A percentile compares a stretch with the other conserved stretches of the same genome.
Evolutionary conservation across 768 basidiomycete species (phyloP).

Genomic region (Asterophora parasitica): DNA sequence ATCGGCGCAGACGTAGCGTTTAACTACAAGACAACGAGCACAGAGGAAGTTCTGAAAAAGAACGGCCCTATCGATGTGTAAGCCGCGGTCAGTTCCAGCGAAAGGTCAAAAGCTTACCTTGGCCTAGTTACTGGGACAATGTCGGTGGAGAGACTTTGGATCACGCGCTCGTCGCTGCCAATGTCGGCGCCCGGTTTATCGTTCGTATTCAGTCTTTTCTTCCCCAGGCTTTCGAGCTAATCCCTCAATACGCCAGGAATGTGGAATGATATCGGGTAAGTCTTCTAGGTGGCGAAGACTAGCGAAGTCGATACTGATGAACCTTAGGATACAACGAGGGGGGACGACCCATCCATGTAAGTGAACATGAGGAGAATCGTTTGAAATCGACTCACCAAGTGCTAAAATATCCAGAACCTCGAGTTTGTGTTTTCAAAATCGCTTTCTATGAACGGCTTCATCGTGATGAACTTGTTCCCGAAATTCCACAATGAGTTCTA

Average conservation of each 20-base stretch:
- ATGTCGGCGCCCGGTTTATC: slow-evolving; percentile 43
- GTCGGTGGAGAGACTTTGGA: slow-evolving; percentile 61
- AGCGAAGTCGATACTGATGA: neutral
- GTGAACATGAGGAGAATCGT: neutral
- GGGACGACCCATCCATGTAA: slow-evolving; percentile 24
- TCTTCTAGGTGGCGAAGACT: too few species aligned
- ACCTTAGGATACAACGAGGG: slow-evolving; percentile 29
- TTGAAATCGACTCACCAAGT: neutral
- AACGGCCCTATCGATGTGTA: slow-evolving; percentile 50
- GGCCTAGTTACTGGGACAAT: slow-evolving; percentile 47
- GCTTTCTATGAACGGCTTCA: slow-evolving; percentile 35
- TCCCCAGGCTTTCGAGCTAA: neutral
- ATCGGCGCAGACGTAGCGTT: slow-evolving; percentile 57
- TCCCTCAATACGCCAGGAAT: slow-evolving; percentile 24
- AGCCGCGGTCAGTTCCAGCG: too few species aligned
- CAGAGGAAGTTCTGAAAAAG: slow-evolving; percentile 38
- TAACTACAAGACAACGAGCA: slow-evolving; percentile 55
- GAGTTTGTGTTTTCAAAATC: slow-evolving; percentile 36
- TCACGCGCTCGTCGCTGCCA: slow-evolving; percentile 44
- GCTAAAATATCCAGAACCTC: slow-evolving; percentile 28
- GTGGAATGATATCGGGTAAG: slow-evolving; percentile 34
- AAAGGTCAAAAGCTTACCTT: neutral
- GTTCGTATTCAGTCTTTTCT: slow-evolving; percentile 24
- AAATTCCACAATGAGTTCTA: slow-evolving; percentile 42
- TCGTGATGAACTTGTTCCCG: slow-evolving; percentile 24